A percentile compares a stretch with the other conserved stretches of the same genome.
phyloP scores from a whole-genome alignment of 768 basidiomycete genomes.

The Rickenella mellea region DNA sequence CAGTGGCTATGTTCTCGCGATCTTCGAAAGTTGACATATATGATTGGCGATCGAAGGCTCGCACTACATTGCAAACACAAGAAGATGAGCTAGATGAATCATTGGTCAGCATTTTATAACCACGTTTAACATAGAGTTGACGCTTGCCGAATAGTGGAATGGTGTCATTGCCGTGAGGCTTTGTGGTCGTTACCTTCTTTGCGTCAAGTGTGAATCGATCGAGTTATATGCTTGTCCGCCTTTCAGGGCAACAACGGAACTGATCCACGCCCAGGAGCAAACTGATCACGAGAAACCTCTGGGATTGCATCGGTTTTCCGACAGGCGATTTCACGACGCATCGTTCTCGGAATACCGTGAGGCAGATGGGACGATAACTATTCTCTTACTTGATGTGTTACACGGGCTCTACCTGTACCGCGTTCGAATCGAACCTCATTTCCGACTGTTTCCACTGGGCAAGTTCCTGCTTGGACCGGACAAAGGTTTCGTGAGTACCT shows the following conservation, averaged over 20 bases:
- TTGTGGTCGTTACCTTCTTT: constrained; percentile 39
- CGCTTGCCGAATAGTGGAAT: constrained; percentile 25
- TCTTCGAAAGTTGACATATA: constrained; percentile 33
- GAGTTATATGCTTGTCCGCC: constrained; percentile 30
- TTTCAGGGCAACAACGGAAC: constrained; percentile 3
- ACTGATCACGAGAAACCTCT: constrained; percentile 6
- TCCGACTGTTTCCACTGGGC: constrained; percentile 35
- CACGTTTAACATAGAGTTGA: neutral
- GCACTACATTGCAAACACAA: constrained; percentile 15
- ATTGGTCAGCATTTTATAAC: constrained; percentile 16
- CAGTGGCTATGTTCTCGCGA: too few species aligned
- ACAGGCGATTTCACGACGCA: constrained; percentile 26
- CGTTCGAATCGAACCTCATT: constrained; percentile 25
- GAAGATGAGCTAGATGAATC: constrained; percentile 20
- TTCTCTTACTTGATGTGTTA: constrained; percentile 32
- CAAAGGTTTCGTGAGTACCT: constrained; percentile 42
- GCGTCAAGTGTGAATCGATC: constrained; percentile 41
- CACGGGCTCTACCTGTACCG: constrained; percentile 44
- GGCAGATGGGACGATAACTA: constrained; percentile 21
- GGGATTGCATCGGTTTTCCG: constrained; percentile 12
- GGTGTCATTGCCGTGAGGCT: constrained; percentile 34
- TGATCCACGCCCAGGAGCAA: constrained; percentile 13
- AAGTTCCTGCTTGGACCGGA: constrained; percentile 12
- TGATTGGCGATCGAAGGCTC: constrained; percentile 24
- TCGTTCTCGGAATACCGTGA: constrained; percentile 33